Conservation (phyloP, 352 stramenopile species). For the Phytophthora sojae region DNA sequence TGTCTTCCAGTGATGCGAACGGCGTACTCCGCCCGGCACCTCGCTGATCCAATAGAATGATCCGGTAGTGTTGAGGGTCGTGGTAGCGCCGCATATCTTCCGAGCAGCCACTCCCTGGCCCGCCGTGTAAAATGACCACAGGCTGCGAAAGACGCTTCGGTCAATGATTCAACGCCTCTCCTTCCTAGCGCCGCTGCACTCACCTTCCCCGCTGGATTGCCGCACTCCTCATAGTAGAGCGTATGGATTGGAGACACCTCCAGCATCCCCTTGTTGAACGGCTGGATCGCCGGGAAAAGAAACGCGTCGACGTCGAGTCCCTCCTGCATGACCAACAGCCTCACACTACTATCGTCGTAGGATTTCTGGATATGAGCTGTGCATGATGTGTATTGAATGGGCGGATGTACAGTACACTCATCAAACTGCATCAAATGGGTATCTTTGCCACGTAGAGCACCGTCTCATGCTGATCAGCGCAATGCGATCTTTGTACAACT, state of each 20-base stretch:
- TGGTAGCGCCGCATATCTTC: conserved; percentile 91
- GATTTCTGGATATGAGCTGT: neutral
- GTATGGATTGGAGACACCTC: conserved; percentile 33
- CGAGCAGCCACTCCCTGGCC: conserved; percentile 87
- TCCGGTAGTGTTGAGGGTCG: conserved; percentile 87
- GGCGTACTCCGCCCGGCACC: conserved; percentile 87
- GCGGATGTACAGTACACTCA: conserved; percentile 2
- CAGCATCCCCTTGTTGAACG: conserved; percentile 71
- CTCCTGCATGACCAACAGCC: conserved; percentile 2
- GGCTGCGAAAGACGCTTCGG: neutral
- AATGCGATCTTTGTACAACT: conserved; percentile 1
- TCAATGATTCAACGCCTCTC: neutral
- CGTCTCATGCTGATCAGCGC: conserved; percentile 3
- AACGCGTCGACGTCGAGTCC: conserved; percentile 43
- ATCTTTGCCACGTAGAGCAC: neutral
- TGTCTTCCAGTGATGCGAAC: conserved; percentile 82
- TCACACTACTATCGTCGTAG: neutral
- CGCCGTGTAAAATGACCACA: conserved; percentile 2
- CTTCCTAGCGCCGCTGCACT: neutral
- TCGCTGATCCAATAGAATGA: conserved; percentile 93
- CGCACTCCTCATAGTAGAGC: neutral
- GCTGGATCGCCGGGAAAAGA: conserved; percentile 75
- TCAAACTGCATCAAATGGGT: neutral
- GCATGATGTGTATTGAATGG: conserved; percentile 2
- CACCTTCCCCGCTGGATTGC: conserved; percentile 35